A percentile compares a stretch with the other conserved stretches of the same genome.
Evolutionary conservation across 441 rosid species (phyloP).

Genomic region (Gossypium davidsonii): DNA sequence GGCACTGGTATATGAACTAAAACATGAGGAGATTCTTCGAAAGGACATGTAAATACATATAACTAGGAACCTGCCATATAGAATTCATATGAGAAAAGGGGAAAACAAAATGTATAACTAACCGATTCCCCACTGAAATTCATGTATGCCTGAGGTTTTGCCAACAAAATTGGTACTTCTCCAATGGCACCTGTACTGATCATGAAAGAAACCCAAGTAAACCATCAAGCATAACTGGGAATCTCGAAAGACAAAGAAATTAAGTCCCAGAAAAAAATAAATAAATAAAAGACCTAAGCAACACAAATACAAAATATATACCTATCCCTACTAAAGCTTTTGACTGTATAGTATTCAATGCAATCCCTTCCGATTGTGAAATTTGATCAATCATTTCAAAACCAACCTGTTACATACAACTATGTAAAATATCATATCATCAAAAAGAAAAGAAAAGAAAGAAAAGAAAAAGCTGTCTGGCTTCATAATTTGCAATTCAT

Average conservation of each 20-base stretch:
- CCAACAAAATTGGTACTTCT: conserved; percentile 80
- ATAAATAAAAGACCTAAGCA: background rate
- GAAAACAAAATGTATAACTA: conserved; percentile 25
- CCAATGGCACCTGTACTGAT: conserved; percentile 82
- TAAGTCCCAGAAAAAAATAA: background rate
- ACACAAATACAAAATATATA: conserved; percentile 24
- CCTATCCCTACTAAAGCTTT: conserved; percentile 93
- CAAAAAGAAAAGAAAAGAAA: background rate
- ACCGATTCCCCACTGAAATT: conserved; percentile 92
- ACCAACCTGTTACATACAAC: conserved; percentile 54
- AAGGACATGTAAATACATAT: background rate
- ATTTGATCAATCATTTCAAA: conserved; percentile 82
- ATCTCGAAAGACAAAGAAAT: background rate
- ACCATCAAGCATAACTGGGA: conserved; percentile 20
- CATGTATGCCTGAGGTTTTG: conserved; percentile 87
- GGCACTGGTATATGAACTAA: background rate
- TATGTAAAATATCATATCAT: background rate
- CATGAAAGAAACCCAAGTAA: conserved; percentile 27
- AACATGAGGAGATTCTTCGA: too few relatives aligned
- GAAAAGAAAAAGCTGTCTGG: background rate
- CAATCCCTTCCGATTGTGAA: conserved; percentile 52
- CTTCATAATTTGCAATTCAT: background rate
- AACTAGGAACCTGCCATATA: background rate
- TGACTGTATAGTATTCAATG: conserved; percentile 79
- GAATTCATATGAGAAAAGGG: background rate